A percentile compares a stretch with the other conserved stretches of the same genome.
phyloP scores from a whole-genome alignment of 2,329 filamentous ascomycete genomes.

The Paradendryphiella salina region DNA sequence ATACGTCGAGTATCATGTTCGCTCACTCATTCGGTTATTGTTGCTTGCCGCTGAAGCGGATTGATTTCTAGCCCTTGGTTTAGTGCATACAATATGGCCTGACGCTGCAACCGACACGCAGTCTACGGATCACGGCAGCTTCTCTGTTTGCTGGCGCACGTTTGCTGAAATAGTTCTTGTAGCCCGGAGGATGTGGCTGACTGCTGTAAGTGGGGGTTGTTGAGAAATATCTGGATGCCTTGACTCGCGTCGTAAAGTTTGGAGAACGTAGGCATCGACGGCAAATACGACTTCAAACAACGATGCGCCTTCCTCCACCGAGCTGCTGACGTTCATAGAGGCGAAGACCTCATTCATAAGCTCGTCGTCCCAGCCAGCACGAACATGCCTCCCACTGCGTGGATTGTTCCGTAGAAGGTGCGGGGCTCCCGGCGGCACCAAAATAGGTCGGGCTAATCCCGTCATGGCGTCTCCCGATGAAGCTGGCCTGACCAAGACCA shows the following conservation, averaged over 20 bases:
- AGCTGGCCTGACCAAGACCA: constrained; percentile 29
- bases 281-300: too few relatives aligned
- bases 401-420: constrained; percentile 26
- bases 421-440: constrained; percentile 31
- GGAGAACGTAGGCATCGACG: neutral
- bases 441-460: constrained; percentile 30
- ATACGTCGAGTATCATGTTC: constrained; percentile 32
- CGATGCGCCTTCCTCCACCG: too few relatives aligned
- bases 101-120: constrained; percentile 17
- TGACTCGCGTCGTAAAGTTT: neutral
- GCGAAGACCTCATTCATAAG: neutral
- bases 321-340: too few relatives aligned
- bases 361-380: neutral
- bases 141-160: constrained; percentile 15
- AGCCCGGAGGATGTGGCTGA: constrained; percentile 15
- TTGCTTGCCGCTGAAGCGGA: constrained; percentile 32
- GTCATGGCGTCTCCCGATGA: constrained; percentile 32
- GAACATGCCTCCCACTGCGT: constrained; percentile 1
- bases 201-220: constrained; percentile 17
- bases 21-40: constrained; percentile 25
- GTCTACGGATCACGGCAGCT: constrained; percentile 17
- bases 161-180: constrained; percentile 18
- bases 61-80: constrained; percentile 23
- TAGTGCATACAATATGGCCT: constrained; percentile 23
- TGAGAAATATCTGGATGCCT: neutral